phyloP scores from a whole-genome alignment of 2,329 filamentous ascomycete species.

The Chrysosporium keratinophilum region DNA sequence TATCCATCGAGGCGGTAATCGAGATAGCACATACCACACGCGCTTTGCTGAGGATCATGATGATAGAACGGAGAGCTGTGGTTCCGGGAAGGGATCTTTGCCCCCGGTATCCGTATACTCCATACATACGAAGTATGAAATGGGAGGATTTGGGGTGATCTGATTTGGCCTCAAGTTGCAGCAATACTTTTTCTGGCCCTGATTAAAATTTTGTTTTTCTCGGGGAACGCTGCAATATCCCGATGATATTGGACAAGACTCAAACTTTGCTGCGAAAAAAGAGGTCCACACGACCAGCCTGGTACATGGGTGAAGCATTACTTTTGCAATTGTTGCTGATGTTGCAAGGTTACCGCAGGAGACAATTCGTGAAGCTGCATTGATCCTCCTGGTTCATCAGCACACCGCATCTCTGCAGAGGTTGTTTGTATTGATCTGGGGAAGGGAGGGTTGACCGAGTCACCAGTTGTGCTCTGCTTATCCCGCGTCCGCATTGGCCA shows the following conservation, averaged over 20 bases:
- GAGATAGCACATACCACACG: too few species aligned
- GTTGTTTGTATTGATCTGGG: not conserved
- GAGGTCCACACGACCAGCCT: slow-evolving; percentile 1
- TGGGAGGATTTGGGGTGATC: not conserved
- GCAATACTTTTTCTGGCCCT: not conserved
- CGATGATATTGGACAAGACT: not conserved
- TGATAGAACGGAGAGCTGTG: not conserved
- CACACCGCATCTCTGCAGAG: not conserved
- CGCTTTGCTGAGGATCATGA: not conserved
- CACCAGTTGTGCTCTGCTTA: not conserved
- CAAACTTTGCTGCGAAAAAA: slow-evolving; percentile 2
- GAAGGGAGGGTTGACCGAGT: not conserved
- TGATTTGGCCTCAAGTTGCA: not conserved
- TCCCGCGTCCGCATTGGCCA: not conserved
- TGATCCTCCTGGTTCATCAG: too few species aligned
- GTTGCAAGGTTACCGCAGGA: not conserved
- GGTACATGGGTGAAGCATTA: not conserved
- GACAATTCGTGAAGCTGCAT: too few species aligned
- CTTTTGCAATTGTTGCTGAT: not conserved
- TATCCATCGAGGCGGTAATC: not conserved
- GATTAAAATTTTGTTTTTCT: not conserved
- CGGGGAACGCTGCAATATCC: slow-evolving; percentile 10
- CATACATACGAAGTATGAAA: too few species aligned
- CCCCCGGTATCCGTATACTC: too few species aligned
- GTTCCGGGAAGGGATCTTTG: not conserved